Evolutionary conservation across 2,329 filamentous ascomycete species (phyloP).

Genomic region (Beauveria varroae): DNA sequence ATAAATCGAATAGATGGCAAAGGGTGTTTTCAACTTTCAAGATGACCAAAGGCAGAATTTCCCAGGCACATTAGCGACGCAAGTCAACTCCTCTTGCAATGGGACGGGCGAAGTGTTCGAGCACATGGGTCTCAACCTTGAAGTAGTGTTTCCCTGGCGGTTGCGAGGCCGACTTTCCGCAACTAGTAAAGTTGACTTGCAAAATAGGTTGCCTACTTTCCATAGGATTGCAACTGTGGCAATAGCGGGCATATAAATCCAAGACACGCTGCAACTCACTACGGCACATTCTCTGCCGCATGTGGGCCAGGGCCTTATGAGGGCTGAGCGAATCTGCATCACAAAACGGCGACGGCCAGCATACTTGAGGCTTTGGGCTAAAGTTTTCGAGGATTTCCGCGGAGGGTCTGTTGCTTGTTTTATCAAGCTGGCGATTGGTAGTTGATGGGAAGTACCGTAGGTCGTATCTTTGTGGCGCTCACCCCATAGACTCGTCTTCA

Average conservation of each 20-base stretch:
- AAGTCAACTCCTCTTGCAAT: not conserved
- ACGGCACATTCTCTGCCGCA: slow-evolving; percentile 4
- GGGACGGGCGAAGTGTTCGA: not conserved
- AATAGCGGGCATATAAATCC: not conserved
- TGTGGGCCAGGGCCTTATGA: not conserved
- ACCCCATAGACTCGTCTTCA: not conserved
- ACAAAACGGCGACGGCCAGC: not conserved
- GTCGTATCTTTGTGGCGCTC: slow-evolving; percentile 6
- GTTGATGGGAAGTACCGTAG: not conserved
- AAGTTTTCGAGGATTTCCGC: not conserved
- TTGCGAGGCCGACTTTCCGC: not conserved
- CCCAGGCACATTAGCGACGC: not conserved
- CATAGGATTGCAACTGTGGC: not conserved
- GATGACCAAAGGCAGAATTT: not conserved
- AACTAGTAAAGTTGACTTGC: not conserved
- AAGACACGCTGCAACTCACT: slow-evolving; percentile 3
- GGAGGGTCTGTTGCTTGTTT: not conserved
- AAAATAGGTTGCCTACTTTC: not conserved
- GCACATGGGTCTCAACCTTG: not conserved
- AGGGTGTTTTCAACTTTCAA: not conserved
- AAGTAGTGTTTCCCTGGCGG: not conserved
- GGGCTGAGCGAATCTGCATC: not conserved
- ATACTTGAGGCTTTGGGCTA: not conserved
- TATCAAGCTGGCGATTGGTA: not conserved
- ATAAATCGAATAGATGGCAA: not conserved